These are phyloP conservation scores for Metschnikowia borealis DNA, from an alignment of 805 yeast genomes.

Conservation along the genomic window DNA sequence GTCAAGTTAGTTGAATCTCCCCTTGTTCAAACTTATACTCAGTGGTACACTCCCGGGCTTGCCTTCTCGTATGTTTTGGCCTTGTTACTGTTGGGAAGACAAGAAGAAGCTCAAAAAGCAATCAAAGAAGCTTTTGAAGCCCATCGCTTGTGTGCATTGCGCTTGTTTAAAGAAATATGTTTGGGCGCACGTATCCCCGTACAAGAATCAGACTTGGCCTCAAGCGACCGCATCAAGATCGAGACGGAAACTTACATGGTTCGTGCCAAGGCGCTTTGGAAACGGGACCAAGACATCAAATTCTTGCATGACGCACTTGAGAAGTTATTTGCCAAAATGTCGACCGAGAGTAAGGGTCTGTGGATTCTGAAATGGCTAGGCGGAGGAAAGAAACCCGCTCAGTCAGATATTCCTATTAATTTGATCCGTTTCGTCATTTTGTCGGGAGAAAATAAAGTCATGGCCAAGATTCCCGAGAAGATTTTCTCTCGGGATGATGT, in stretches of 20 bases:
- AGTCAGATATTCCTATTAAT: slow-evolving; percentile 50
- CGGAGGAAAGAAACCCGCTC: not conserved
- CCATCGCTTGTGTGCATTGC: slow-evolving; percentile 57
- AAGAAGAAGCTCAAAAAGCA: slow-evolving; percentile 43
- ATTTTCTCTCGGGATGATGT: slow-evolving; percentile 62
- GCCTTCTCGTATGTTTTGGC: slow-evolving; percentile 66
- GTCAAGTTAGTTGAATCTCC: slow-evolving; percentile 55
- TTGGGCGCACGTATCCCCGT: slow-evolving; percentile 14
- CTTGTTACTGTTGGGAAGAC: slow-evolving; percentile 41
- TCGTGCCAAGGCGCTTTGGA: slow-evolving; percentile 55
- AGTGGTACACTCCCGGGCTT: slow-evolving; percentile 72
- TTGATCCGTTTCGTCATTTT: slow-evolving; percentile 63
- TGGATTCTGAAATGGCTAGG: slow-evolving; percentile 15
- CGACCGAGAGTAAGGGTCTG: slow-evolving; percentile 1
- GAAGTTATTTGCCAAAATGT: slow-evolving; percentile 13
- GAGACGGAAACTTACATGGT: slow-evolving; percentile 56
- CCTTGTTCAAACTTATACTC: slow-evolving; percentile 50
- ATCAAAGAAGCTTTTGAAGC: slow-evolving; percentile 48
- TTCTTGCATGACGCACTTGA: slow-evolving; percentile 46
- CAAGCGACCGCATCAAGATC: slow-evolving; percentile 31
- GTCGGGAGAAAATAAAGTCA: slow-evolving; percentile 65
- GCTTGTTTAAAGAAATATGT: slow-evolving; percentile 48
- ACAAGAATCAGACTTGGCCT: slow-evolving; percentile 7
- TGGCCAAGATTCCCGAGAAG: slow-evolving; percentile 62
- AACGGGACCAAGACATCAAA: slow-evolving; percentile 40